Percentiles rank a stretch among this genome's conserved stretches.
Evolutionary conservation across 2,329 filamentous ascomycete species (phyloP).

Genomic region (Beauveria scarabaeidicola): DNA sequence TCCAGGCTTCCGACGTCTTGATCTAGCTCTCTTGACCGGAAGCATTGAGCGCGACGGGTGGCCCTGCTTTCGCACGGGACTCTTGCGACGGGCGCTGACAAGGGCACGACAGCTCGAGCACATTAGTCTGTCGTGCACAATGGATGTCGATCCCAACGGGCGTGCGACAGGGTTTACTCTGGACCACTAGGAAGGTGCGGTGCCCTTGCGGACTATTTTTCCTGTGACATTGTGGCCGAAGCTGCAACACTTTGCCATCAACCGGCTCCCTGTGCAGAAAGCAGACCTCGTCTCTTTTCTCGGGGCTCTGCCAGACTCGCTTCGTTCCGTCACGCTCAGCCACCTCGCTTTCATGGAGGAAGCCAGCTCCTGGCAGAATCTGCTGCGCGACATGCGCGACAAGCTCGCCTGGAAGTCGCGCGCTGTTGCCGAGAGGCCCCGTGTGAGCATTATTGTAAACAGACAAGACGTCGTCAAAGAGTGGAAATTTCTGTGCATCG

Average conservation of each 20-base stretch:
- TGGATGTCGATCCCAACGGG: conserved; percentile 6
- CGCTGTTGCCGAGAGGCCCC: background rate
- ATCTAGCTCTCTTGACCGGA: conserved; percentile 18
- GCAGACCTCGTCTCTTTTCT: background rate
- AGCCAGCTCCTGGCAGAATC: background rate
- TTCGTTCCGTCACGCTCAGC: background rate
- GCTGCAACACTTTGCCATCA: conserved; percentile 24
- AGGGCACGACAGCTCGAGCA: conserved; percentile 15
- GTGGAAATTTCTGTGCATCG: background rate
- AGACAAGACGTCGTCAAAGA: background rate
- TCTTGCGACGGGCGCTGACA: conserved; percentile 15
- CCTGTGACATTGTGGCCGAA: conserved; percentile 20
- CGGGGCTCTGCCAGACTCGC: background rate
- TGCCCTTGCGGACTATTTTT: conserved; percentile 21
- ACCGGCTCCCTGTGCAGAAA: background rate
- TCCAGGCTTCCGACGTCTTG: conserved; percentile 21
- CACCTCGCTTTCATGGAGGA: background rate
- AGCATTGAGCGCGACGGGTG: conserved; percentile 7
- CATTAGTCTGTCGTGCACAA: conserved; percentile 17
- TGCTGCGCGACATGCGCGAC: background rate
- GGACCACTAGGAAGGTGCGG: background rate
- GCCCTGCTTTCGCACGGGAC: conserved; percentile 4
- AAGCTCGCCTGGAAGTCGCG: background rate
- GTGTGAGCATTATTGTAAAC: background rate
- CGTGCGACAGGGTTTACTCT: background rate